Evolutionary conservation across 192 early-diverging fungal species (phyloP).

Genomic region (Helicostylum pulchrum): DNA sequence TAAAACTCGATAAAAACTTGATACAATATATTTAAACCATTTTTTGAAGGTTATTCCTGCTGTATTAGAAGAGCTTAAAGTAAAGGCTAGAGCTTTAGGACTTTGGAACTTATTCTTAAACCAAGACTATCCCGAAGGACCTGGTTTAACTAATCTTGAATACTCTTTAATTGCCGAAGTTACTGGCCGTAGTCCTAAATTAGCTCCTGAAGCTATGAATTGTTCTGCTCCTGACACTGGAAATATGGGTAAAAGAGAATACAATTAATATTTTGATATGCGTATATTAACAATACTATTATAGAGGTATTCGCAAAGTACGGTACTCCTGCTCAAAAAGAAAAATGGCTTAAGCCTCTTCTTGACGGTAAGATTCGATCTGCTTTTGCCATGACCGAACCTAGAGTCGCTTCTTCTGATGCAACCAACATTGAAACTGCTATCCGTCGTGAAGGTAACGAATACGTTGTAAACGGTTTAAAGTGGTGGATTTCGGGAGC

Average conservation of each 20-base stretch:
- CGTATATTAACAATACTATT: neutral
- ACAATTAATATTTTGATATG: neutral
- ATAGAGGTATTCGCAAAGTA: conserved; percentile 94
- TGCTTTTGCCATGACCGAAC: conserved; percentile 99
- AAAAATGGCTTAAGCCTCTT: conserved; percentile 74
- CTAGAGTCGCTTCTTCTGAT: conserved; percentile 92
- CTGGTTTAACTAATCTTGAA: conserved; percentile 91
- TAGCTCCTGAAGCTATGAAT: conserved; percentile 94
- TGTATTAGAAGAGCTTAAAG: conserved; percentile 87
- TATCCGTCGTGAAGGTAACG: conserved; percentile 65
- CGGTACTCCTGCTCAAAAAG: conserved; percentile 81
- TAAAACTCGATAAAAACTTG: too few relatives aligned
- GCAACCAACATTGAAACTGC: conserved; percentile 93
- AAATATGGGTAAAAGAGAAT: conserved; percentile 68
- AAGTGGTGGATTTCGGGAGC: conserved; percentile 99
- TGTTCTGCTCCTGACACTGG: conserved; percentile 95
- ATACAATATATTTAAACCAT: neutral
- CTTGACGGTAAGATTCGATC: conserved; percentile 91
- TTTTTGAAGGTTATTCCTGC: conserved; percentile 66
- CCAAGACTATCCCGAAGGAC: conserved; percentile 74
- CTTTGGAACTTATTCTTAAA: conserved; percentile 96
- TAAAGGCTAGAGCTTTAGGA: conserved; percentile 77
- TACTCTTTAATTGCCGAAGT: conserved; percentile 91
- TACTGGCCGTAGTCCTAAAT: conserved; percentile 71
- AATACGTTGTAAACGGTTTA: conserved; percentile 72